Conservation (phyloP, 1,284 basidiomycete species). For the Ustilago crameri region DNA sequence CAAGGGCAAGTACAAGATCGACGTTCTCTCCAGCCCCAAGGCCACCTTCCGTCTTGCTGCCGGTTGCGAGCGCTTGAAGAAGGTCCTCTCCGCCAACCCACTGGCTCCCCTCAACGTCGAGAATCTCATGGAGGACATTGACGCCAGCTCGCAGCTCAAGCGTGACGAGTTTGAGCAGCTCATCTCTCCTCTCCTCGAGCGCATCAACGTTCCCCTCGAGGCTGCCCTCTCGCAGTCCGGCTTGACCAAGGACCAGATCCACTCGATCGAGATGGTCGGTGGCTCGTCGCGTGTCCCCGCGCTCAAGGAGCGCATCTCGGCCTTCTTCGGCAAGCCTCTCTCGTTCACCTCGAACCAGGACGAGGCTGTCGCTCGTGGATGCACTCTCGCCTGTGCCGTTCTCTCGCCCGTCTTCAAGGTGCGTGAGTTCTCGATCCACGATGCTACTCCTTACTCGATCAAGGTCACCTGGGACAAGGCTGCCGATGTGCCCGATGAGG, state of each 20-base stretch:
- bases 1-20: conserved; percentile 68
- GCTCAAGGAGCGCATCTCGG: conserved; percentile 63
- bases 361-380: conserved; percentile 65
- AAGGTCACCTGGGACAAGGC: conserved; percentile 68
- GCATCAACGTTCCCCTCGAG: conserved; percentile 60
- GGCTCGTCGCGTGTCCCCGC: conserved; percentile 66
- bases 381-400: conserved; percentile 67
- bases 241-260: conserved; percentile 64
- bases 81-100: conserved; percentile 68
- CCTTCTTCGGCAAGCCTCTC: conserved; percentile 59
- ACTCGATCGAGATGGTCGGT: conserved; percentile 66
- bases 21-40: conserved; percentile 66
- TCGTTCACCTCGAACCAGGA: conserved; percentile 68
- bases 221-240: conserved; percentile 62
- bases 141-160: conserved; percentile 66
- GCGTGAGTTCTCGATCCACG: conserved; percentile 66
- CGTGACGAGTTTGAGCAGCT: conserved; percentile 66
- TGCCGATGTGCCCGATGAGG: conserved; percentile 66
- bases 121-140: conserved; percentile 67
- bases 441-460: conserved; percentile 66
- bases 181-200: conserved; percentile 62
- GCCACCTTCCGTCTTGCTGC: conserved; percentile 66
- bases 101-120: conserved; percentile 67
- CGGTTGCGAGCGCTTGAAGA: conserved; percentile 67
- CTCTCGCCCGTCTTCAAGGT: conserved; percentile 68